Evolutionary conservation across 495 filamentous ascomycete species (phyloP).

Genomic region (Chaetomium cochliodes): DNA sequence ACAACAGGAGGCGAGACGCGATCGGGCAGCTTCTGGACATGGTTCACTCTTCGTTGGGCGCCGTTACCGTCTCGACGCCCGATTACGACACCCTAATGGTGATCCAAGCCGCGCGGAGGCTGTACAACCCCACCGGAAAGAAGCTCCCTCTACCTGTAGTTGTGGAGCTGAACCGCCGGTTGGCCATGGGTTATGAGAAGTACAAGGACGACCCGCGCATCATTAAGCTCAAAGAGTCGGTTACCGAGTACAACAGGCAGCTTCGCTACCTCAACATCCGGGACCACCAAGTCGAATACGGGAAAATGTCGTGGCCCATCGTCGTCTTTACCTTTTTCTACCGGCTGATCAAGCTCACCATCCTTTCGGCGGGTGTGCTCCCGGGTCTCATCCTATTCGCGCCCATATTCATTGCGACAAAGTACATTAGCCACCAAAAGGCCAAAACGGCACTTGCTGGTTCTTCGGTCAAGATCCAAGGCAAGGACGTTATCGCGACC

Average conservation of each 20-base stretch:
- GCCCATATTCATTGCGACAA: conserved; percentile 87
- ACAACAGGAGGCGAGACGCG: conserved; percentile 77
- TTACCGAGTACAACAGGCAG: conserved; percentile 84
- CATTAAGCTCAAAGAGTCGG: conserved; percentile 70
- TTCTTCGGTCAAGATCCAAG: conserved; percentile 91
- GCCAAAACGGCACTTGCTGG: conserved; percentile 86
- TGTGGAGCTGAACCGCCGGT: conserved; percentile 90
- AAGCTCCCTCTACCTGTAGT: conserved; percentile 92
- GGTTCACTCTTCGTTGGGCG: conserved; percentile 77
- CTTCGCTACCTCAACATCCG: conserved; percentile 81
- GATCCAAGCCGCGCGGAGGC: conserved; percentile 88
- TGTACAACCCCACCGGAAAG: conserved; percentile 93
- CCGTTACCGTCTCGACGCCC: conserved; percentile 89
- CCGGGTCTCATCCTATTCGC: conserved; percentile 86
- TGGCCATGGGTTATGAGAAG: conserved; percentile 86
- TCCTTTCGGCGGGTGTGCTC: conserved; percentile 77
- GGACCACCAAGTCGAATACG: conserved; percentile 95
- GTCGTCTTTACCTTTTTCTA: conserved; percentile 79
- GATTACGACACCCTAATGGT: conserved; percentile 98
- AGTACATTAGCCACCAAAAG: conserved; percentile 87
- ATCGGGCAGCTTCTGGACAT: conserved; percentile 78
- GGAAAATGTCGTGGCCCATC: conserved; percentile 70
- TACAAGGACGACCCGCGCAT: conserved; percentile 92
- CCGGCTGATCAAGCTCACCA: conserved; percentile 68
- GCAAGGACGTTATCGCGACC: conserved; percentile 92